Base-by-base conservation (phyloP, 768 basidiomycete species). In the Amanita muscaria region DNA sequence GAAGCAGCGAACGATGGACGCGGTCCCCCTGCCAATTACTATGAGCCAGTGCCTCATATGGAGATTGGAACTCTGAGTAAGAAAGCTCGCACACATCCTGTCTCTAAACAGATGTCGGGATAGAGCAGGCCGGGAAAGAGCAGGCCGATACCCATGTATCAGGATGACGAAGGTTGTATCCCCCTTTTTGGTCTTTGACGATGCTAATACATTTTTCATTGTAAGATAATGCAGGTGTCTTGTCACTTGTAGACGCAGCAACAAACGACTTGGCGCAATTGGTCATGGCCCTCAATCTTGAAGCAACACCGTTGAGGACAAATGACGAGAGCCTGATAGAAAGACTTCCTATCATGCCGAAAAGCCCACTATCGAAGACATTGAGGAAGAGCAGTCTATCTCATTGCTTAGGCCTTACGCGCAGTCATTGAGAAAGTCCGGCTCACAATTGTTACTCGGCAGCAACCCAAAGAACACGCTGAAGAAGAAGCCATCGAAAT, bases 251-350 rank as follows among this genome's bases (percentile, higher is more conserved):
- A 14, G 82, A 82, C 50, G 83, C 84, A 0, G 87, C 83, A 0
- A 89, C 87, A 1, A 77, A 85, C 40, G 87, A 89, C 32, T 72
- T 90, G 3, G 87, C 83, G 0, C 76, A 76, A 44, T 65, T 90
- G 3, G 85, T 90, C 58, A 84, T 80, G 49, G 73, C 74, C n/a
- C 69, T 90, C n/a, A 83, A 88, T 51, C 67, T 90, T 3, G 78
- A 87, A 56, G 83, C 84, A 3, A 89, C 88, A 0, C 87, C 86
- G n/a, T n/a, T n/a, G n/a, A n/a, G n/a, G n/a, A n/a, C n/a, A 14
- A 14, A 47, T 56, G 15, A 30, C 46, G 36, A 25, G n/a, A 24
- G 19, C 32, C 64, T 58, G 11, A 51, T 60, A 40, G 64, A 61
- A 53, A 63, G 57, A 46, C 53, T 55, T 11, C 29, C 39, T 11